Percentiles rank a stretch among this genome's conserved stretches.
Conservation (phyloP, 768 basidiomycete genomes). For the Amylocystis lapponica region DNA sequence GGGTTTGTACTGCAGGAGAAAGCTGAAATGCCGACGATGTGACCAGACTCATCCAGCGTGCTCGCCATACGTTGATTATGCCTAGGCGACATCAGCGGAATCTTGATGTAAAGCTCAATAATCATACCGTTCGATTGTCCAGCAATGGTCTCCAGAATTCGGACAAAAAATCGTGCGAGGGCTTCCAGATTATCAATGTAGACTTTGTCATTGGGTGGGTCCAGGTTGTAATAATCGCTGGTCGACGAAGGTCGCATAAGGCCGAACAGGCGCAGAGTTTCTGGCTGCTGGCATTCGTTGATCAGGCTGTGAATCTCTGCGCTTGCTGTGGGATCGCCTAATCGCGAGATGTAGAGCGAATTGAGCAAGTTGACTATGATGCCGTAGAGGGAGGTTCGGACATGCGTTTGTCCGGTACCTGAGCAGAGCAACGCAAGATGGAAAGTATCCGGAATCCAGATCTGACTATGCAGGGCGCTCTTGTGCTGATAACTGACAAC, state of each 20-base stretch:
- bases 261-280: constrained; percentile 68
- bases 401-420: constrained; percentile 64
- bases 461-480: constrained; percentile 58
- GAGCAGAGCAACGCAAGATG: constrained; percentile 78
- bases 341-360: constrained; percentile 54
- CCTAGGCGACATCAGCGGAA: constrained; percentile 34
- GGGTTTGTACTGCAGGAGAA: constrained; percentile 81
- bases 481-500: constrained; percentile 64
- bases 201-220: constrained; percentile 46
- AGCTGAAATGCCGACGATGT: constrained; percentile 88
- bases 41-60: constrained; percentile 89
- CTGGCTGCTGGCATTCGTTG: constrained; percentile 50
- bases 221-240: constrained; percentile 61
- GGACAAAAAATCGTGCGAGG: constrained; percentile 56
- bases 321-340: constrained; percentile 49
- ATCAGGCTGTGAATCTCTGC: constrained; percentile 60
- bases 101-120: neutral
- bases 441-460: constrained; percentile 78
- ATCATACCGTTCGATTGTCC: constrained; percentile 61
- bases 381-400: constrained; percentile 80
- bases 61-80: constrained; percentile 82
- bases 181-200: constrained; percentile 62
- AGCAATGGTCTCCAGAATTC: constrained; percentile 58
- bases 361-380: constrained; percentile 80
- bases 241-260: constrained; percentile 54